phyloP scores from a whole-genome alignment of 1,284 basidiomycete species.

The Phellinidium pouzarii region DNA sequence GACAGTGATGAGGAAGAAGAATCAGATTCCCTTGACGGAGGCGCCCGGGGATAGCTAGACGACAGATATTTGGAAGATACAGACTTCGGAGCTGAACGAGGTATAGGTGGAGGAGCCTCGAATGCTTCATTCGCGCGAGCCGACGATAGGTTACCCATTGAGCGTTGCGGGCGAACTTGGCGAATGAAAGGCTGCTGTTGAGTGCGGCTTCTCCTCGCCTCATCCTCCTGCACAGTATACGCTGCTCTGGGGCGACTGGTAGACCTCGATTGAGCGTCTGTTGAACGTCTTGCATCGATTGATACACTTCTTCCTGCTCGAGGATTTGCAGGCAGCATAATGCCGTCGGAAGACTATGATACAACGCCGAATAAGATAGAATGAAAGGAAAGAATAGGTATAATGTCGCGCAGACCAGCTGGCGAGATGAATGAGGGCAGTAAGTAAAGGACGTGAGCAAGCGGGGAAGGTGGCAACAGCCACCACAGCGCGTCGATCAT shows the following conservation, averaged over 20 bases:
- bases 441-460: conserved; percentile 12
- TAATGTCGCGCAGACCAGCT: conserved; percentile 25
- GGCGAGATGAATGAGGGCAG: conserved; percentile 20
- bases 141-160: conserved; percentile 23
- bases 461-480: conserved; percentile 2
- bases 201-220: conserved; percentile 1
- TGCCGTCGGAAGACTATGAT: neutral
- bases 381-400: neutral
- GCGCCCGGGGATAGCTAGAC: conserved; percentile 12
- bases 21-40: conserved; percentile 16
- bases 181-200: conserved; percentile 7
- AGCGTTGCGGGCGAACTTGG: conserved; percentile 26
- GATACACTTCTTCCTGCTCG: conserved; percentile 12
- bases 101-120: conserved; percentile 14
- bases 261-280: conserved; percentile 9
- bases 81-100: conserved; percentile 14
- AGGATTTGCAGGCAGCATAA: conserved; percentile 18
- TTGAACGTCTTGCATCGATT: conserved; percentile 4
- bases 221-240: neutral
- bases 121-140: conserved; percentile 8
- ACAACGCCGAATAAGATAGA: neutral
- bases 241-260: conserved; percentile 12
- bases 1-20: conserved; percentile 25
- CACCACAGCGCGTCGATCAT: conserved; percentile 6
- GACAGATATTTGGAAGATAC: conserved; percentile 2